Conservation (phyloP, 2,329 filamentous ascomycete genomes). For the Tetracladium maxilliforme region DNA sequence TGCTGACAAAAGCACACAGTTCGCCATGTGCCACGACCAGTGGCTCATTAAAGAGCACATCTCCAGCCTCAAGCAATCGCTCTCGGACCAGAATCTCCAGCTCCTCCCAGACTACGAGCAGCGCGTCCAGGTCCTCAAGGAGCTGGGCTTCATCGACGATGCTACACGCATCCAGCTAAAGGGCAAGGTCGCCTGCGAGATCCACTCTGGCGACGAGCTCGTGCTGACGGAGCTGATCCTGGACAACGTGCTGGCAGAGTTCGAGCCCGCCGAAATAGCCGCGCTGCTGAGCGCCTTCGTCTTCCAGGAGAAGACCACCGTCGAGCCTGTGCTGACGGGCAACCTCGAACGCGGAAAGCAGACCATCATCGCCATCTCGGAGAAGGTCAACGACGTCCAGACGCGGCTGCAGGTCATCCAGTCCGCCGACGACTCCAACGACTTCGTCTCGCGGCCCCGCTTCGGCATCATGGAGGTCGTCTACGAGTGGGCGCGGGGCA, state of each 20-base stretch:
- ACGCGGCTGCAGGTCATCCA: constrained; percentile 85
- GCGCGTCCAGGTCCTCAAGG: constrained; percentile 78
- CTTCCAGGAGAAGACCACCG: constrained; percentile 91
- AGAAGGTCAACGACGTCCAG: constrained; percentile 85
- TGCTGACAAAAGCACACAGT: too few relatives aligned
- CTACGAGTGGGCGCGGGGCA: constrained; percentile 94
- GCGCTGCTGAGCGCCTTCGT: constrained; percentile 88
- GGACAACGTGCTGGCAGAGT: constrained; percentile 90
- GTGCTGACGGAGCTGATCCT: constrained; percentile 92
- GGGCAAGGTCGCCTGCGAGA: constrained; percentile 96
- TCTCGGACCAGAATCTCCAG: constrained; percentile 94
- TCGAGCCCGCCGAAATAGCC: constrained; percentile 92
- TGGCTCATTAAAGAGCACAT: constrained; percentile 96
- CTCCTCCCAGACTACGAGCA: constrained; percentile 94
- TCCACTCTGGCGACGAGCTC: constrained; percentile 91
- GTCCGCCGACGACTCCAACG: constrained; percentile 77
- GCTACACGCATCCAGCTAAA: constrained; percentile 83
- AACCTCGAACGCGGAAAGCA: constrained; percentile 70
- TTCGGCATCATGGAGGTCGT: constrained; percentile 97
- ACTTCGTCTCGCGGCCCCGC: constrained; percentile 73
- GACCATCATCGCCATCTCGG: constrained; percentile 77
- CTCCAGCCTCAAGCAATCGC: constrained; percentile 66
- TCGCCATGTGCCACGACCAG: constrained; percentile 90
- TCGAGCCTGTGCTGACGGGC: constrained; percentile 65
- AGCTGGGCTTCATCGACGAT: constrained; percentile 83